Base-by-base conservation (phyloP, 805 yeast genomes). In the Priceomyces carsonii region DNA sequence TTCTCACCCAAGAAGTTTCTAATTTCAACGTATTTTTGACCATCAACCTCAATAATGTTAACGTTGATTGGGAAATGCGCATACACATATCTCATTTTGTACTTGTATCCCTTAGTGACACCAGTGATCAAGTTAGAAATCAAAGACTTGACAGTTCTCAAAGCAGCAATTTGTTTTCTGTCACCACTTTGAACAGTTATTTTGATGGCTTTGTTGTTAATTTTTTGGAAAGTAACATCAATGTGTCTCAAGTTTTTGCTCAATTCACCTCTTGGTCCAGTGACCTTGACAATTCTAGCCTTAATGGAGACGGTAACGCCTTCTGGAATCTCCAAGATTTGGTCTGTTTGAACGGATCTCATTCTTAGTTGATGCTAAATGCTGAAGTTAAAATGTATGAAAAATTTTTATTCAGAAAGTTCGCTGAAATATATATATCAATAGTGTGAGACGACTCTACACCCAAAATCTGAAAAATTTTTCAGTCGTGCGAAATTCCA, bases 21-120 rank as follows among this genome's bases (percentile, higher is more conserved):
- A 80, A 93, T 90, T 80, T 93, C 98, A 59, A 91, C 85, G 63
- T 63, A 79, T 50, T 77, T 72, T 35, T 67, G 59, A 56, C 85
- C 87, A 42, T 91, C 91, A 61, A 78, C 75, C 53, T 85, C 87
- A 66, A 85, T 68, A 55, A 89, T 71, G 80, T 90, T 91, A 57
- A 93, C 96, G 77, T 93, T 93, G 77, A 95, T 93, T 72, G 99
- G 99, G 96, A 93, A 93, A 87, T 93, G 99, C 83, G 99, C 99
- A 70, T 91, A 95, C 51, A 93, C 99, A 73, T 88, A 90, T 82
- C 98, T 89, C 97, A 93, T 85, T 86, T 93, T 93, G 93, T 93
- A 93, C 77, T 86, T 82, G 95, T 76, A 91, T 75, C 98, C 99
- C 79, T 82, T 82, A 71, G 99, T 93, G 69, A 93, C 99, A 85